Base-by-base conservation (phyloP, 208 protist genomes). In the Wallacemonas sp. region DNA sequence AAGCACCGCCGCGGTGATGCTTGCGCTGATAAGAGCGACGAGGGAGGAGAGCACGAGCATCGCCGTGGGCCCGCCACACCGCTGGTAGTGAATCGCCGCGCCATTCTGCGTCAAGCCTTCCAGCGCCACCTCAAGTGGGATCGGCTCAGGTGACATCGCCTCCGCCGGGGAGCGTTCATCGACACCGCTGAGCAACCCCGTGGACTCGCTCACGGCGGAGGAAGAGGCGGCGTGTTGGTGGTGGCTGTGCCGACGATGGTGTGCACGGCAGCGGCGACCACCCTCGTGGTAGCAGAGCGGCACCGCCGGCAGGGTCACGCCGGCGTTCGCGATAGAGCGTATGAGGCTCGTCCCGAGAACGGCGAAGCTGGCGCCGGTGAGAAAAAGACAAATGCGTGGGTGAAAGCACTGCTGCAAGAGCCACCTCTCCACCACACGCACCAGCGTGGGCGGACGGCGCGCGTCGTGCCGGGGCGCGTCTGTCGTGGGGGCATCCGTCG, bases 241-340 rank as follows among this genome's bases (percentile, higher is more conserved):
- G 26, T 22, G 22, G 30, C 11, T 17, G 44, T 45, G 51, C 33
- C 62, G n/a, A 34, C 54, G 33, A 22, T 30, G 33, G 47, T 17
- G 14, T 27, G 11, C 24, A 27, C 51, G 19, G 15, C 34, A 30
- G n/a, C 21, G 39, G 39, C 45, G 51, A 14, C 53, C 47, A 17
- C 64, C 53, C 45, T 68, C 60, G 45, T 67, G 49, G 24, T 72
- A 68, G 55, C 41, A 62, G 42, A 68, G 62, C 36, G 56, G 68
- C 63, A 75, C 27, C 4, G 19, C 47, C 0, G 63, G 74, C 46
- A 80, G 66, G 49, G 26, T 66, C 56, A 76, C 70, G 11, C 71
- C 76, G 1, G 63, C 70, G 28, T 78, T 82, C 24, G 66, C 66
- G 22, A 82, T 69, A 24, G 66, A 49, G 45, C 76, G 76, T 21